A percentile compares a stretch with the other conserved stretches of the same genome.
These are phyloP conservation scores for Melaleuca alternifolia DNA, from an alignment of 345 rosid species.

Conservation along the genomic window DNA sequence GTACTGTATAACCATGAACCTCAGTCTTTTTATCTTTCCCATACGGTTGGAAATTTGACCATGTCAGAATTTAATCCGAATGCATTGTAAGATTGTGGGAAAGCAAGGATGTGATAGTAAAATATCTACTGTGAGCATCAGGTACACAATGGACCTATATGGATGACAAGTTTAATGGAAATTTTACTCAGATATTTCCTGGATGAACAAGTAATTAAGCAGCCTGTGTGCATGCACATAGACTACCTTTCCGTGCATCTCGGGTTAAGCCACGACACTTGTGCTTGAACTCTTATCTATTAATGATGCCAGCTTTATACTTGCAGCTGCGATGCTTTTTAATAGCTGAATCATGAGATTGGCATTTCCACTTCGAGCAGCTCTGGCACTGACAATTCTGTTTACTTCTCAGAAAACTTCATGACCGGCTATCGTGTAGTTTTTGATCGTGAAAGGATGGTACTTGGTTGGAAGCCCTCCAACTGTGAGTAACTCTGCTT, in stretches of 20 bases:
- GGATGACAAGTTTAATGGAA: neutral
- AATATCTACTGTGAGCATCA: neutral
- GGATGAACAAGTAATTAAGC: neutral
- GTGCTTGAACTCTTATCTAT: too few relatives aligned
- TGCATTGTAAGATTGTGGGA: neutral
- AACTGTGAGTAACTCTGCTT: slow-evolving; percentile 37
- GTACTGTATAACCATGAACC: neutral
- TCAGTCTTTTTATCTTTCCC: neutral
- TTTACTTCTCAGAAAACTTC: slow-evolving; percentile 55
- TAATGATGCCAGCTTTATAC: too few relatives aligned
- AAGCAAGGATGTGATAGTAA: neutral
- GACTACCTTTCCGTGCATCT: neutral
- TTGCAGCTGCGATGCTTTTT: neutral
- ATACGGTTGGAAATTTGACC: neutral
- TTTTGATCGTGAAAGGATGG: slow-evolving; percentile 56
- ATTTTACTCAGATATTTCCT: neutral
- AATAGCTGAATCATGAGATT: neutral
- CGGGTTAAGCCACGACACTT: neutral
- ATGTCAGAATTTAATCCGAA: neutral
- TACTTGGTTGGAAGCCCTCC: slow-evolving; percentile 61
- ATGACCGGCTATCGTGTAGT: slow-evolving; percentile 64
- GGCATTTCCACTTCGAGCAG: neutral
- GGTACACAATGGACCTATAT: neutral
- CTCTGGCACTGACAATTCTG: neutral
- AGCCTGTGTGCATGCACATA: neutral